Evolutionary conservation across 768 basidiomycete species (phyloP), one percentile per base, ranked within the genome.

Genomic region (Lentinus brumalis): DNA sequence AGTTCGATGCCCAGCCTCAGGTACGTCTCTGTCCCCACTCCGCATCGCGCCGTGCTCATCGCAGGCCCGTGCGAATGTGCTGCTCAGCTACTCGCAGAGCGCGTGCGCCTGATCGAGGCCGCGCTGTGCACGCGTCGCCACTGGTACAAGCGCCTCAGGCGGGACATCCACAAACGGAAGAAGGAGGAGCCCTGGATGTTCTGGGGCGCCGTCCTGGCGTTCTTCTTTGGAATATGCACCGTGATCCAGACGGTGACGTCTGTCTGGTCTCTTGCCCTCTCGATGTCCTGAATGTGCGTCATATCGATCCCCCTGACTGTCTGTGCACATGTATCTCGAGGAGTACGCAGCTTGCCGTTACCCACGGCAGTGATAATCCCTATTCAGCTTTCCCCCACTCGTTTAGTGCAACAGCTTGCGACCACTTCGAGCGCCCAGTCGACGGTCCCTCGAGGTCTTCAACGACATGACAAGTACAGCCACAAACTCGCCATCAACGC

Each of bases 171-270:
- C 32, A 59, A 61, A 32, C 53, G 59, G 15, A 61, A 60, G 56
- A 59, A 64, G 51, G 40, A 52, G 31, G 59, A 65, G 49, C 63
- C 63, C 21, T 65, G 60, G 59, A 50, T 61, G 53, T 65, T 65
- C 51, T 65, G 58, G 55, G 63, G 63, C 11, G 56, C 63, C 5
- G 59, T 65, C 31, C 60, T 65, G 30, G 63, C 63, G 42, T 46
- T 61, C 30, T 58, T 65, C 56, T 65, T 65, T 44, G 63, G 63
- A 12, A 38, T 65, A 10, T 65, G 63, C 56, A 61, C 63, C 5
- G 59, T 65, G 15, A 61, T 65, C 16, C 63, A 65, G 60, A 65
- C 63, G 7, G 56, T 65, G 12, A 59, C 63, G n/a, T 56, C 63
- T 4, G 63, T 65, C 4, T 65, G 53, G 53, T 54, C 59, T 4